A percentile compares a stretch with the other conserved stretches of the same genome.
phyloP scores from a whole-genome alignment of 179 eudicot species.

The Vitellaria paradoxa region DNA sequence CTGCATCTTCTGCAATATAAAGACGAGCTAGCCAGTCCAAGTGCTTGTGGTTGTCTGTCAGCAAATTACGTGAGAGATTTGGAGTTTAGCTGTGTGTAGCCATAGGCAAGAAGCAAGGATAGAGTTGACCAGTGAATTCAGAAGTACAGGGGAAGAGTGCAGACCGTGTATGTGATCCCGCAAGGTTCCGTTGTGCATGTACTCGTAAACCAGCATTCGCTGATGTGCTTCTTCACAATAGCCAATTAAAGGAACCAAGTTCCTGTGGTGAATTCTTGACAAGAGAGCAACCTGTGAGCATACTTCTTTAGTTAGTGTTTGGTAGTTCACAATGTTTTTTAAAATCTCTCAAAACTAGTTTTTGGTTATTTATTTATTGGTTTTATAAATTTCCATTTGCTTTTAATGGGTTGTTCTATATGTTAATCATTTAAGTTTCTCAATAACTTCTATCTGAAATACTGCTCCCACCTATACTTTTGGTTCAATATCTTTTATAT shows the following conservation, averaged over 20 bases:
- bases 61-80: constrained; percentile 12
- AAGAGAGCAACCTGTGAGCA: constrained; percentile 77
- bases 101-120: background rate
- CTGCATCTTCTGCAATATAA: constrained; percentile 92
- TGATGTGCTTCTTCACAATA: constrained; percentile 92
- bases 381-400: no score
- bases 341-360: no score
- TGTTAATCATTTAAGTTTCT: no score
- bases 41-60: constrained; percentile 61
- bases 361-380: background rate
- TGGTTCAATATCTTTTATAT: no score
- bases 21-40: constrained; percentile 92
- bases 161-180: constrained; percentile 47
- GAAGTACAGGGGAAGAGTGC: constrained; percentile 20
- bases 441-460: no score
- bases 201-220: constrained; percentile 87
- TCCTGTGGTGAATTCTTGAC: constrained; percentile 96
- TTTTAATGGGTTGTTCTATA: no score
- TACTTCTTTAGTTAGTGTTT: background rate
- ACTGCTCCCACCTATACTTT: no score
- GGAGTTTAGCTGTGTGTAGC: constrained; percentile 2
- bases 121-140: background rate
- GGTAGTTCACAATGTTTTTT: background rate
- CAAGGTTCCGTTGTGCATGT: constrained; percentile 94
- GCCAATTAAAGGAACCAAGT: constrained; percentile 92